A percentile compares a stretch with the other conserved stretches of the same genome.
phyloP scores from a whole-genome alignment of 31 red algal species.

The Endocladia muricata region DNA sequence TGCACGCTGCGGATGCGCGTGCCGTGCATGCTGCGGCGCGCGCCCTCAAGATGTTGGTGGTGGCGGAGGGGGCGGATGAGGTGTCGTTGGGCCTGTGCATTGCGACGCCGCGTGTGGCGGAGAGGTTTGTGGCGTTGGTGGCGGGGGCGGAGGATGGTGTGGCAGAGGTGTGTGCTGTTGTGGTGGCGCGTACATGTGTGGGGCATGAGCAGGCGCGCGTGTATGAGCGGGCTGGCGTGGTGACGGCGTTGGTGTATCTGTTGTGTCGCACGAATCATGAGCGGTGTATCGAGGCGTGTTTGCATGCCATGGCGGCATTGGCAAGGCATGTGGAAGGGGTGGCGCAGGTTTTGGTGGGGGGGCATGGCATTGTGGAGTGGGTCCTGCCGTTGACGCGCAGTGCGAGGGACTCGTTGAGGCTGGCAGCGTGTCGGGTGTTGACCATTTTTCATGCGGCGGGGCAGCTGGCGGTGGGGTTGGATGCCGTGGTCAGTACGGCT shows the following conservation, averaged over 20 bases:
- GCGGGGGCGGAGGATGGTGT: conserved; percentile 33
- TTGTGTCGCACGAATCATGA: conserved; percentile 40
- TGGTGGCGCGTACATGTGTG: conserved; percentile 11
- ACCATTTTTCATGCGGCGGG: conserved; percentile 44
- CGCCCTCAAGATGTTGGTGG: conserved; percentile 47
- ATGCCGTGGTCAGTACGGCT: conserved; percentile 23
- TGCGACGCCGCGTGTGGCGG: conserved; percentile 8
- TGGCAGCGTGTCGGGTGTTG: conserved; percentile 42
- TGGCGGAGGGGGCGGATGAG: conserved; percentile 17
- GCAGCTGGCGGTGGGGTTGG: conserved; percentile 12
- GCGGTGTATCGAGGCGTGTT: conserved; percentile 36
- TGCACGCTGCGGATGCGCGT: conserved; percentile 23
- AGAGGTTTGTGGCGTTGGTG: conserved; percentile 25
- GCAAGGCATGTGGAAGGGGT: conserved; percentile 2
- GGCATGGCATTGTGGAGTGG: conserved; percentile 6
- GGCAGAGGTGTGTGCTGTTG: conserved; percentile 55
- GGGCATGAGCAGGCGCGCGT: background rate
- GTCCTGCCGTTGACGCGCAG: conserved; percentile 39
- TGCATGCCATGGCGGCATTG: conserved; percentile 32
- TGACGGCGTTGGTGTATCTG: conserved; percentile 41
- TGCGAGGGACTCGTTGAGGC: conserved; percentile 20
- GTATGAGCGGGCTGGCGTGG: conserved; percentile 27
- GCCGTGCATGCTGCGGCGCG: conserved; percentile 41
- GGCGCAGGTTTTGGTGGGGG: background rate
- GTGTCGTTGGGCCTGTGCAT: conserved; percentile 7